Percentiles rank a stretch among this genome's conserved stretches.
Conservation (phyloP, 306 rosid species). For the Gillenia trifoliata region DNA sequence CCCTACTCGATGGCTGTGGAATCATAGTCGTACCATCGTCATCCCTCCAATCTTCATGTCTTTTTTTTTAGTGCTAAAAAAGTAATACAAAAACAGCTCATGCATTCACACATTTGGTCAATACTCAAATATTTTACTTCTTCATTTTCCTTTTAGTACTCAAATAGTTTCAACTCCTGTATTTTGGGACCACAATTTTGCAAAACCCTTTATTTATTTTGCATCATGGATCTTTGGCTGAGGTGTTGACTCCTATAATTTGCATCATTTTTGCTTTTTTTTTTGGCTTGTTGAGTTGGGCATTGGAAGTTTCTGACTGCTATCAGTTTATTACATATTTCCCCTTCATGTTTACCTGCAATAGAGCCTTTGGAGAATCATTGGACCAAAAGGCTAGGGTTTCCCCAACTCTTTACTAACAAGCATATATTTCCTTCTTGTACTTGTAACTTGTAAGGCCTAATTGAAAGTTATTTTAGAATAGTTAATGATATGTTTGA, state of each 20-base stretch:
- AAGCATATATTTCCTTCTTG: not conserved
- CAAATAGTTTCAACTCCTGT: not conserved
- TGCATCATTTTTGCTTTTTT: not conserved
- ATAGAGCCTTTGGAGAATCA: not conserved
- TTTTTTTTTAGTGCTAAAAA: conserved; percentile 7
- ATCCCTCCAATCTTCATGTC: not conserved
- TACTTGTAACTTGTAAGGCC: not conserved
- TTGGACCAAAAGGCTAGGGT: not conserved
- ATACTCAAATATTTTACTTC: not conserved
- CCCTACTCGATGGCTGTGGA: conserved; percentile 10
- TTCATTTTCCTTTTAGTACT: not conserved
- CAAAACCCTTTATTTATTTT: not conserved
- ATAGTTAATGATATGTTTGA: too few relatives aligned
- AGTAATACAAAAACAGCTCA: not conserved
- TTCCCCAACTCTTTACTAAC: too few relatives aligned
- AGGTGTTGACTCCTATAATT: conserved; percentile 7
- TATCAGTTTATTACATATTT: not conserved
- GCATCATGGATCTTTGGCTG: not conserved
- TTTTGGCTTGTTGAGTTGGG: not conserved
- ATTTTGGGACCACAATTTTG: conserved; percentile 23
- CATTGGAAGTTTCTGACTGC: not conserved
- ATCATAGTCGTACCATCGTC: conserved; percentile 13
- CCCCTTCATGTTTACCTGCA: not conserved
- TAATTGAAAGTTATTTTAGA: not conserved
- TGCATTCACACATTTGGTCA: not conserved